Conservation (phyloP, 2,329 filamentous ascomycete genomes). For the Arachnomyces sp. region DNA sequence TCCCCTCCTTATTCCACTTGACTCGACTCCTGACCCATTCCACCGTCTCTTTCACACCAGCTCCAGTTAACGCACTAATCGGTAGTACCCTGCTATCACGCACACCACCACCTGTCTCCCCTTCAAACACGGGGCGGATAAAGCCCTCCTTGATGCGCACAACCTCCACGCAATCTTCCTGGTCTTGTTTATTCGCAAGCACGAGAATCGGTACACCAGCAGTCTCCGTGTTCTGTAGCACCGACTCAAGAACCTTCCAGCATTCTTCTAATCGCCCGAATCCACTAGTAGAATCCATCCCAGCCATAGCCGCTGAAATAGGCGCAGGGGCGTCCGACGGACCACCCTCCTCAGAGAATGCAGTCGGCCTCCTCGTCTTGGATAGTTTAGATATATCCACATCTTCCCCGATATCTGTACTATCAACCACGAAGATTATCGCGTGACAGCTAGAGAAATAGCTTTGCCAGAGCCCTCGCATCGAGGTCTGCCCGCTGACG, state of each 20-base stretch:
- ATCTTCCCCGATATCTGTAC: slow-evolving; percentile 76
- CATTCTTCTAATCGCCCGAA: slow-evolving; percentile 71
- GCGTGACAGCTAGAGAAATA: slow-evolving; percentile 93
- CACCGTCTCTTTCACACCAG: slow-evolving; percentile 87
- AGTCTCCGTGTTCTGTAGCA: slow-evolving; percentile 77
- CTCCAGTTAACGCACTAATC: slow-evolving; percentile 72
- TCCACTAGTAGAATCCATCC: slow-evolving; percentile 29
- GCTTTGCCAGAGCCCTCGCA: slow-evolving; percentile 88
- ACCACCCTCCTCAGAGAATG: not conserved
- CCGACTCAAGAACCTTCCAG: slow-evolving; percentile 77
- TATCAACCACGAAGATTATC: slow-evolving; percentile 96
- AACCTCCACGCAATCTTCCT: slow-evolving; percentile 95
- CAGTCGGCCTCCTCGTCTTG: slow-evolving; percentile 5
- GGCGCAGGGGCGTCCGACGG: slow-evolving; percentile 4
- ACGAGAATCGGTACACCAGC: slow-evolving; percentile 87
- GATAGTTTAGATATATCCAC: slow-evolving; percentile 53
- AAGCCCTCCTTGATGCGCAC: slow-evolving; percentile 95
- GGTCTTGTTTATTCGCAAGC: slow-evolving; percentile 93
- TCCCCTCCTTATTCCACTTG: slow-evolving; percentile 90
- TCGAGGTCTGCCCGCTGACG: slow-evolving; percentile 81
- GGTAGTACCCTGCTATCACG: slow-evolving; percentile 86
- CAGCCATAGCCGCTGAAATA: slow-evolving; percentile 26
- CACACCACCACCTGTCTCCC: slow-evolving; percentile 76
- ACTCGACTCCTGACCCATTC: slow-evolving; percentile 90
- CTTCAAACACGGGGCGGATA: slow-evolving; percentile 91